Evolutionary conservation across 78 protist species (phyloP).

Genomic region (Guillardia theta): DNA sequence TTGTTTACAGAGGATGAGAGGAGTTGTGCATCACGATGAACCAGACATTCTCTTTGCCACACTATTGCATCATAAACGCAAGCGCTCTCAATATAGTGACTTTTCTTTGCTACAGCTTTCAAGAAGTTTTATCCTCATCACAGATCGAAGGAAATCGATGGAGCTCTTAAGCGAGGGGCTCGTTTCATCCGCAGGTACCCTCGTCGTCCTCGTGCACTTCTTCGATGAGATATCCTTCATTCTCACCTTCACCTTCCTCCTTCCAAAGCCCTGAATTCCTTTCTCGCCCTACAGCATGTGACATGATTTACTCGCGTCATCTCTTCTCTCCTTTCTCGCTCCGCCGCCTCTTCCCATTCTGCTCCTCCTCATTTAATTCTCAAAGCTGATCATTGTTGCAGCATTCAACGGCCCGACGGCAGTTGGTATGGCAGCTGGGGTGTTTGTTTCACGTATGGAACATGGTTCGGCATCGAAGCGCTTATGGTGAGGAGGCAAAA

Average conservation of each 20-base stretch:
- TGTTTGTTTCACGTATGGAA: conserved; percentile 90
- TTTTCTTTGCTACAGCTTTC: too few species aligned
- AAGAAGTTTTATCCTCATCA: neutral
- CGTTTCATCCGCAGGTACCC: neutral
- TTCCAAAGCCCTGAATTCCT: neutral
- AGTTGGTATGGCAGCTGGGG: conserved; percentile 73
- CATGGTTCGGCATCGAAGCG: conserved; percentile 60
- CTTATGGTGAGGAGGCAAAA: neutral
- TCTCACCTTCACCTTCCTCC: neutral
- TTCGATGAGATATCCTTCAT: neutral
- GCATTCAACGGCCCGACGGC: conserved; percentile 79
- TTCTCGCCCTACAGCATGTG: neutral
- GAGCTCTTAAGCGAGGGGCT: neutral
- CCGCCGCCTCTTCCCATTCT: neutral
- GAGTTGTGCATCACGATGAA: too few species aligned
- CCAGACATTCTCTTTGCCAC: too few species aligned
- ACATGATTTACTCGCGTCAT: neutral
- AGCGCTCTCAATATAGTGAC: too few species aligned
- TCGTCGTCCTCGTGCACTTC: neutral
- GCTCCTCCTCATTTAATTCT: conserved; percentile 31
- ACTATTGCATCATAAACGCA: too few species aligned
- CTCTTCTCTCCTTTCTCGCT: neutral
- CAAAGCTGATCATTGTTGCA: too few species aligned
- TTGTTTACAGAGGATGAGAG: too few species aligned
- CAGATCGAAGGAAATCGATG: neutral